phyloP scores from a whole-genome alignment of 2,329 filamentous ascomycete genomes.

The Parastagonospora avenae region DNA sequence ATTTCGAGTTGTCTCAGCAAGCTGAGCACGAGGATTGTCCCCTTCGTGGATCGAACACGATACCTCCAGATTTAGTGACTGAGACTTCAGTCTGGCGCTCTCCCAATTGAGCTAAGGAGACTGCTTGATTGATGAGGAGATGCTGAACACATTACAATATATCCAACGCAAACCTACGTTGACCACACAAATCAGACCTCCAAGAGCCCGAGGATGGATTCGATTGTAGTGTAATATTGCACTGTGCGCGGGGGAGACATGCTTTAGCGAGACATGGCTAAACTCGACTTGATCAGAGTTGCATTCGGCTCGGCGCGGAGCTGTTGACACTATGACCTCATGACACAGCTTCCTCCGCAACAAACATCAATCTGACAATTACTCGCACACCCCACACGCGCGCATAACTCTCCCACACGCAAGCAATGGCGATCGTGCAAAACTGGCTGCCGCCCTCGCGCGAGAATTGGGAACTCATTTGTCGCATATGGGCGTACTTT shows the following conservation, averaged over 20 bases:
- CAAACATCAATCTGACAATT: neutral
- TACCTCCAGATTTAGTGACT: conserved; percentile 39
- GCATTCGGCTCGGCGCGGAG: conserved; percentile 18
- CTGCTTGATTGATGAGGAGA: conserved; percentile 17
- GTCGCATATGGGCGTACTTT: conserved; percentile 56
- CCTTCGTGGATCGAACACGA: conserved; percentile 39
- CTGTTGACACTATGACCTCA: conserved; percentile 22
- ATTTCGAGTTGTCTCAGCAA: no score
- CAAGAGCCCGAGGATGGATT: no score
- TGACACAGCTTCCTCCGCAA: conserved; percentile 1
- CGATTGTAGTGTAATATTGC: neutral
- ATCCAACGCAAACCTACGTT: neutral
- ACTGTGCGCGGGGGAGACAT: neutral
- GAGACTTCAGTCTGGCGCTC: conserved; percentile 39
- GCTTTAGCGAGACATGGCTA: neutral
- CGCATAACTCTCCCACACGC: neutral
- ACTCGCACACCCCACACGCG: neutral
- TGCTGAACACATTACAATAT: neutral
- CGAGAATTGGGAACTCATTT: conserved; percentile 56
- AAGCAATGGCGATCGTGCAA: conserved; percentile 50
- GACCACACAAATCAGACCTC: neutral
- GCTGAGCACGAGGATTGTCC: conserved; percentile 6
- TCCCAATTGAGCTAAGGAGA: conserved; percentile 41
- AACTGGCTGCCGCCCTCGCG: conserved; percentile 55
- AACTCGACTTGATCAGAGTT: no score